Evolutionary conservation across 2,329 filamentous ascomycete genomes (phyloP), one percentile per base, ranked within the genome.

Genomic region (Colletotrichum melonis): DNA sequence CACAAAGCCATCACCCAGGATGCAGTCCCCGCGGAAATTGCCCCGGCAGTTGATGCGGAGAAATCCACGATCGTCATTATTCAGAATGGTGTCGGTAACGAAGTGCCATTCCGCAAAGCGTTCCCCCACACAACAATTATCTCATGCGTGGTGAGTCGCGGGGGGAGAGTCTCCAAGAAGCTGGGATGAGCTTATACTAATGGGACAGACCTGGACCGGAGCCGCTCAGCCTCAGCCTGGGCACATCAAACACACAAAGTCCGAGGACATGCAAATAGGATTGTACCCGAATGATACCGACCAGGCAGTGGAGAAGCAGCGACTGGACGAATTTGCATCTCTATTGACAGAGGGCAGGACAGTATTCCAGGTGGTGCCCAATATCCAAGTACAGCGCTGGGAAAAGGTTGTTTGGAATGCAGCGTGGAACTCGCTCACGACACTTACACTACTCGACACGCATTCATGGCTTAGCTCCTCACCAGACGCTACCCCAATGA

Each of bases 11-110:
- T 87, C 56, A 79, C 84, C 35, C 84, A 86, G 49, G 79, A 79
- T 1, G 74, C 79, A 0, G 82, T 83, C 0, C 82, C 85, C 4
- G 77, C 79, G 4, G 72, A 78, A 52, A 76, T 84, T 46, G 74
- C 75, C 14, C 77, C 82, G 75, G 76, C 79, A 74, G 79, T 88
- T 1, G 82, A 84, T 7, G 77, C 77, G 14, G 63, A 66, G 24
- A 82, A 60, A 67, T 91, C 89, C 0, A 85, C 86, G 0, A 87
- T 92, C 54, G 88, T 89, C 8, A 85, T 92, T 1, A 85, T 91
- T 19, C 90, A 92, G 74, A 92, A 92, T 75, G 90, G 90, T 0
- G 87, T 92, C 49, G 86, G 84, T 1, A 91, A 91, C 72, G 90
- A 92, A 77, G 84, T 88, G 11, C 86, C 88, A 19, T 91, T 90